Evolutionary conservation across 2,329 filamentous ascomycete genomes (phyloP), one percentile per base, ranked within the genome.

Genomic region (Ophiostoma piceae): DNA sequence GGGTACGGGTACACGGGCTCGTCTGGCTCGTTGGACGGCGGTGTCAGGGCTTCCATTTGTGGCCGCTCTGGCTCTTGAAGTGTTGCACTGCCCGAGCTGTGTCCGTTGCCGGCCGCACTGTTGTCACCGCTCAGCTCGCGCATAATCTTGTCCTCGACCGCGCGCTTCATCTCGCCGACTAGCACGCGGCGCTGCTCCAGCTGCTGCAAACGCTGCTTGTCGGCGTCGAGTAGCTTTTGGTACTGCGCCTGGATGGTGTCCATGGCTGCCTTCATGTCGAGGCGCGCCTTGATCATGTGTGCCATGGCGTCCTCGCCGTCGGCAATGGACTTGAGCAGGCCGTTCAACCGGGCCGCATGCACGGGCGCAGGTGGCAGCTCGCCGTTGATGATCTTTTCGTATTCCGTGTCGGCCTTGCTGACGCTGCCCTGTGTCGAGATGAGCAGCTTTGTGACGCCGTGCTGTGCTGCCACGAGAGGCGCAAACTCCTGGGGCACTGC

Each of bases 121-220:
- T 43, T 51, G 14, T 82, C 82, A 9, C 87, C 85, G 16, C 88
- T 87, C 29, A 97, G 84, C 9, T 92, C 92, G 68, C 90, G 88
- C 85, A 99, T 92, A 74, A 99, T 98, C 67, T 88, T 90, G 74
- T 94, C 88, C 79, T 99, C 95, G 8, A 99, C 93, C 66, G 95
- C 90, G 68, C 89, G 88, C 79, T 96, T 96, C 80, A 92, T 94
- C 22, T 84, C 82, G 75, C 97, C 94, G 19, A 93, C 92, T 70
- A 88, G 87, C 2, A 82, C 79, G 74, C 90, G 92, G 70, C 90
- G 88, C n/a, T 82, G 83, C 3, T 83, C 80, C 26, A 98, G 79
- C 19, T 90, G 85, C 7, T 83, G 77, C n/a, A 88, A 82, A 47
- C 90, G 84, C 4, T 83, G 80, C 75, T 92, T 87, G 71, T 99